A percentile compares a stretch with the other conserved stretches of the same genome.
Evolutionary conservation across 2,329 filamentous ascomycete species (phyloP).

Genomic region (Epichloe coenophiala): DNA sequence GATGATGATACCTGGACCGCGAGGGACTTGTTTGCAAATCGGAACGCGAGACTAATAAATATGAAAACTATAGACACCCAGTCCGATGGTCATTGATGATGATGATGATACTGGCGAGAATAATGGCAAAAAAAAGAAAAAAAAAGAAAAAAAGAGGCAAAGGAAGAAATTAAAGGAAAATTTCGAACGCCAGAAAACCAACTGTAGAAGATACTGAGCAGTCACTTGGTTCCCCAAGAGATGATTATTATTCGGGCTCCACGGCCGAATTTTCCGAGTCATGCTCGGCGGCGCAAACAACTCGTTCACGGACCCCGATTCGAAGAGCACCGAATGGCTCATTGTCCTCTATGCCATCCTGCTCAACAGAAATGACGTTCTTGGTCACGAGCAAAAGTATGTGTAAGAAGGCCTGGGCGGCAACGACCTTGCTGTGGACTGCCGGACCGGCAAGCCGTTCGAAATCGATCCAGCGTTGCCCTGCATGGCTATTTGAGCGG

Average conservation of each 20-base stretch:
- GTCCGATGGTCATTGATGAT: not conserved
- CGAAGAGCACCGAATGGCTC: slow-evolving; percentile 32
- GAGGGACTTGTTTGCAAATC: no score
- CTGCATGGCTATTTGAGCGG: slow-evolving; percentile 19
- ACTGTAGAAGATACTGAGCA: not conserved
- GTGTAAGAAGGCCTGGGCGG: slow-evolving; percentile 65
- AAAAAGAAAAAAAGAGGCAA: not conserved
- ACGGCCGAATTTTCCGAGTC: no score
- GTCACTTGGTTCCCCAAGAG: not conserved
- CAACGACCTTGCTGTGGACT: slow-evolving; percentile 43
- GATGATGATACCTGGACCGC: not conserved
- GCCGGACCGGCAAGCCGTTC: slow-evolving; percentile 51
- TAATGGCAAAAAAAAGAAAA: not conserved
- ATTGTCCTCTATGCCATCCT: slow-evolving; percentile 29
- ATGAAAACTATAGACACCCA: no score
- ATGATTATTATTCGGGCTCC: no score
- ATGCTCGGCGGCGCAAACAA: no score
- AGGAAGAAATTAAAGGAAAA: not conserved
- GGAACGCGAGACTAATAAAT: no score
- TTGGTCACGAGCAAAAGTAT: slow-evolving; percentile 58
- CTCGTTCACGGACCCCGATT: not conserved
- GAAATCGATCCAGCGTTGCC: slow-evolving; percentile 45
- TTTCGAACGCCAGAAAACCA: not conserved
- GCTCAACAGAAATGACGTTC: slow-evolving; percentile 46
- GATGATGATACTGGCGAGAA: not conserved